phyloP scores from a whole-genome alignment of 257 asterid genomes.

The Verbascum thapsus region DNA sequence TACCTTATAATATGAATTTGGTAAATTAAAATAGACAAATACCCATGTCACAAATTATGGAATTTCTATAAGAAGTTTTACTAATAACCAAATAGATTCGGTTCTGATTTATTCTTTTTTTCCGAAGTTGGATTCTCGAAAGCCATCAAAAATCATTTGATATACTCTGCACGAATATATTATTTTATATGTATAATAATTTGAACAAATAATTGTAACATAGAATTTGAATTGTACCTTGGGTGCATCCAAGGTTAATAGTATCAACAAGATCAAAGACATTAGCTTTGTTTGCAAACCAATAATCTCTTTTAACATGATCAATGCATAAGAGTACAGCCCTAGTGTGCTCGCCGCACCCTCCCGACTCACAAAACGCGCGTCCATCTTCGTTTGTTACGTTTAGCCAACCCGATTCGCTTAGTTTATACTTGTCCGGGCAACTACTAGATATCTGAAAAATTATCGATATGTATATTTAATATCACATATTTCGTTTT shows the following conservation, averaged over 20 bases:
- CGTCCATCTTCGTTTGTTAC: constrained; percentile 39
- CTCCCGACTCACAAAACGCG: constrained; percentile 38
- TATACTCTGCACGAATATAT: too few species aligned
- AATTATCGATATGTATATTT: too few species aligned
- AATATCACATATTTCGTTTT: neutral
- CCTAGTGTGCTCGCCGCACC: constrained; percentile 49
- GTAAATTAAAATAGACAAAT: too few species aligned
- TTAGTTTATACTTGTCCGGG: constrained; percentile 32
- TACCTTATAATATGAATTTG: too few species aligned
- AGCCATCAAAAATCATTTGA: too few species aligned
- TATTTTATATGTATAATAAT: too few species aligned
- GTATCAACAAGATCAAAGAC: constrained; percentile 41
- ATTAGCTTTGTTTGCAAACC: constrained; percentile 49
- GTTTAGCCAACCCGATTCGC: constrained; percentile 51
- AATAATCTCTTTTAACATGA: constrained; percentile 45
- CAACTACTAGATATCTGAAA: constrained; percentile 31
- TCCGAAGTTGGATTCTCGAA: too few species aligned
- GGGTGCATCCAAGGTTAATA: constrained; percentile 41
- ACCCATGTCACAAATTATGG: too few species aligned
- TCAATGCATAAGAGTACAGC: constrained; percentile 47
- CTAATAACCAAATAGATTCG: too few species aligned
- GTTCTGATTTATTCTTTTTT: too few species aligned
- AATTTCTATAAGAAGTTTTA: too few species aligned
- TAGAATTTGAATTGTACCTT: constrained; percentile 25
- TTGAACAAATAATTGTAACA: too few species aligned